Evolutionary conservation across 208 protist species (phyloP).

Genomic region (Leishmania tarentolae): DNA sequence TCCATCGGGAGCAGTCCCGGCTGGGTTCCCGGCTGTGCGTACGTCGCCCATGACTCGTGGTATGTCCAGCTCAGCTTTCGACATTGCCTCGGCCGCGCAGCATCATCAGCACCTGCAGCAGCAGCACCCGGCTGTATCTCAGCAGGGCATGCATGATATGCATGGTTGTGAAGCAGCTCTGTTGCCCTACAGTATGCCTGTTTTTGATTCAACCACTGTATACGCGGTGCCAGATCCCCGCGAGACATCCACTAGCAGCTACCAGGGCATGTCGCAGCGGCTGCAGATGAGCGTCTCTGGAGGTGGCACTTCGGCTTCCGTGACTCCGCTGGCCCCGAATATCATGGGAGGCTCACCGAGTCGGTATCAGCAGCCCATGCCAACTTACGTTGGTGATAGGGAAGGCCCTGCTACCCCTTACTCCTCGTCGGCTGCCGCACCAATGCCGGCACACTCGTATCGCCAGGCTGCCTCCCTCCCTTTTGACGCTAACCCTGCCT

Average conservation of each 20-base stretch:
- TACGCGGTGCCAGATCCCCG: neutral
- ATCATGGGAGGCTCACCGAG: neutral
- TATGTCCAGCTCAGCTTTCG: neutral
- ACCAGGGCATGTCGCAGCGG: neutral
- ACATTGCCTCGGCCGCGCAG: neutral
- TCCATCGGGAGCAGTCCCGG: neutral
- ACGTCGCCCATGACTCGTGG: conserved; percentile 8
- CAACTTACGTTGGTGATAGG: neutral
- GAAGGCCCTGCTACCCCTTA: neutral
- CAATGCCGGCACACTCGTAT: neutral
- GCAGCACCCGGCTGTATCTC: neutral
- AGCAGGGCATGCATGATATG: neutral
- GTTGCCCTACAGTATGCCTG: neutral
- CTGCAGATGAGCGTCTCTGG: neutral
- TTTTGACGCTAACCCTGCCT: neutral
- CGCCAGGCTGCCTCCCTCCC: neutral
- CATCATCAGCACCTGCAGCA: conserved; percentile 6
- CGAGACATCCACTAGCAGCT: neutral
- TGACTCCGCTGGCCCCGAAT: neutral
- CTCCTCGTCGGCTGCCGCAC: neutral
- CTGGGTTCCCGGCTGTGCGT: neutral
- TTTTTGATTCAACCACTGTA: neutral
- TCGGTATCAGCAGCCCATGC: neutral
- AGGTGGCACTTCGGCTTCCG: neutral
- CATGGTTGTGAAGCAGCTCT: neutral